Conservation (phyloP, 495 filamentous ascomycete genomes). For the Penicillium mononematosum region DNA sequence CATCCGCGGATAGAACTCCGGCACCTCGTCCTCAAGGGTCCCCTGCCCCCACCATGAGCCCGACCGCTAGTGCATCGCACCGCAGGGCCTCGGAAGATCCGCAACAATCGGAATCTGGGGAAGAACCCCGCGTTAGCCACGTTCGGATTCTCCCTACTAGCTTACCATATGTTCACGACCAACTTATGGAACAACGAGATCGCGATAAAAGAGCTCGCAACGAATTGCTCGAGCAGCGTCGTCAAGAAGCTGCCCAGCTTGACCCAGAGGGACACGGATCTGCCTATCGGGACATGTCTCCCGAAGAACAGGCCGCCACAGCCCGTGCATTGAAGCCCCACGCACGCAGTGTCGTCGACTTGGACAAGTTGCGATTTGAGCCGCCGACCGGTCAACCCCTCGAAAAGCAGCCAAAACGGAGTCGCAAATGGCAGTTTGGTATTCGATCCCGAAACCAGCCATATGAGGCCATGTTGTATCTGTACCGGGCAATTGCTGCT, state of each 20-base stretch:
- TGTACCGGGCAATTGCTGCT: constrained; percentile 84
- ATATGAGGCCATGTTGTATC: constrained; percentile 86
- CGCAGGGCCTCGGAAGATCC: constrained; percentile 30
- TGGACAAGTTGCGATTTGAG: constrained; percentile 56
- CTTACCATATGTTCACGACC: constrained; percentile 82
- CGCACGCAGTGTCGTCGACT: constrained; percentile 58
- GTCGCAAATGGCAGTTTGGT: constrained; percentile 94
- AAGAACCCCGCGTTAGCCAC: constrained; percentile 59
- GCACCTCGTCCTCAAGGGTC: constrained; percentile 24
- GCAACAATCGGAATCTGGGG: constrained; percentile 31
- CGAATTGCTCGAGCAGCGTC: constrained; percentile 28
- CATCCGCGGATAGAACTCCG: constrained; percentile 24
- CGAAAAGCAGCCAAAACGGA: constrained; percentile 59
- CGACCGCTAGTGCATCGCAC: constrained; percentile 28
- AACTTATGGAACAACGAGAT: constrained; percentile 75
- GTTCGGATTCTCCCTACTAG: constrained; percentile 88
- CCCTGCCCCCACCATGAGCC: constrained; percentile 18
- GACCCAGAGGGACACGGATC: constrained; percentile 51
- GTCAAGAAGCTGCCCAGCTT: constrained; percentile 30
- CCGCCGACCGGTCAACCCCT: constrained; percentile 67
- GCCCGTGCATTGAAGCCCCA: constrained; percentile 77
- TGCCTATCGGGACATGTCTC: constrained; percentile 48
- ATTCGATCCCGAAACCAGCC: constrained; percentile 92
- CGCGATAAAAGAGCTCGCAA: constrained; percentile 37
- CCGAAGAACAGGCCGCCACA: constrained; percentile 73